Conservation (phyloP, 2,329 filamentous ascomycete species). For the Periconia macrospinosa region DNA sequence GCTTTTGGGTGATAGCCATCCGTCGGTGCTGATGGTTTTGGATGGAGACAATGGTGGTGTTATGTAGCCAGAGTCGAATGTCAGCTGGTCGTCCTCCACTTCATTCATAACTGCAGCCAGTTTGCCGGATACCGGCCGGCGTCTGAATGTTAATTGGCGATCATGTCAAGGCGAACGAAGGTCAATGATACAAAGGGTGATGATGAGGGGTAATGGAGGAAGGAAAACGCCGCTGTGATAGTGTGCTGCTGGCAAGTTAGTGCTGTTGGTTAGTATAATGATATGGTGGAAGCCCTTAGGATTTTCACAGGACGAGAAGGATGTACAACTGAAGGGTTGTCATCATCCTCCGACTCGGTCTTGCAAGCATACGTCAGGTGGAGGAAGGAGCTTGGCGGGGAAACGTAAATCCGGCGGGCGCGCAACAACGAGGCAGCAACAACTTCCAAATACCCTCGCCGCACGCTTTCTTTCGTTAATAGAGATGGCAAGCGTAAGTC, state of each 20-base stretch:
- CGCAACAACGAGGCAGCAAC: conserved; percentile 11
- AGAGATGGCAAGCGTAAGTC: conserved; percentile 47
- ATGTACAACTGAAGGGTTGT: conserved; percentile 1
- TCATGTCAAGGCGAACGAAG: conserved; percentile 29
- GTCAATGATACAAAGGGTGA: conserved; percentile 13
- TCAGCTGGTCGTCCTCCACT: conserved; percentile 18
- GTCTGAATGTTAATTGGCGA: conserved; percentile 8
- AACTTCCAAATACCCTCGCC: conserved; percentile 9
- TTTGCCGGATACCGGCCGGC: conserved; percentile 11
- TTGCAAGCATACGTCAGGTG: conserved; percentile 11
- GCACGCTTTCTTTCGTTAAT: conserved; percentile 4
- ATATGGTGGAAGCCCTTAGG: conserved; percentile 25
- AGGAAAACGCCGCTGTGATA: conserved; percentile 8
- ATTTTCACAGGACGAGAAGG: conserved; percentile 12
- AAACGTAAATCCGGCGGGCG: conserved; percentile 27
- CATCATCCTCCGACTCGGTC: conserved; percentile 12
- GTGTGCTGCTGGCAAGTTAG: conserved; percentile 24
- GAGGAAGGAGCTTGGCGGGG: conserved; percentile 31
- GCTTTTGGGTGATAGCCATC: conserved; percentile 33
- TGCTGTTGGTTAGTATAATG: conserved; percentile 40
- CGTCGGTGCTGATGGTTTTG: conserved; percentile 37
- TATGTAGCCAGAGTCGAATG: conserved; percentile 18
- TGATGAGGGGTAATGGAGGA: conserved; percentile 3
- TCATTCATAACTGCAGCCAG: conserved; percentile 23
- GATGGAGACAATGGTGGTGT: conserved; percentile 40